Evolutionary conservation across 129 eudicot species (phyloP).

Genomic region (Lactuca sativa): DNA sequence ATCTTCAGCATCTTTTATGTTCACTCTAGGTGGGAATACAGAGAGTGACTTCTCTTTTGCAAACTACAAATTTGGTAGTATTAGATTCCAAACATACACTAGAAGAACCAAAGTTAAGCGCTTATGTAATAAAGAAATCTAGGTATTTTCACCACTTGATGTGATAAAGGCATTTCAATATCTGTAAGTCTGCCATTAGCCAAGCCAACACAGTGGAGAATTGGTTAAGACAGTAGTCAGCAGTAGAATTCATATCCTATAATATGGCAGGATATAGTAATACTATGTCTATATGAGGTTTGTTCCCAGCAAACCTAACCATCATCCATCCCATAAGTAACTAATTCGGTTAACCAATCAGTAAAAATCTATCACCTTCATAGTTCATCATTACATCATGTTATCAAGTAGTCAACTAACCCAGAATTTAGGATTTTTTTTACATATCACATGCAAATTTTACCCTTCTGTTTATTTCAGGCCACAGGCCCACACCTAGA

Average conservation of each 20-base stretch:
- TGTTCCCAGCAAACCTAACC: neutral
- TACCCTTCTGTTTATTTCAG: neutral
- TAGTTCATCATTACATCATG: slow-evolving; percentile 12
- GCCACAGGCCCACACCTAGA: slow-evolving; percentile 31
- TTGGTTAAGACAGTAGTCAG: neutral
- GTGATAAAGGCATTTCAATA: slow-evolving; percentile 12
- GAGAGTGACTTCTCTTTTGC: slow-evolving; percentile 61
- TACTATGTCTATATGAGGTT: neutral
- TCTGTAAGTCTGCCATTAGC: neutral
- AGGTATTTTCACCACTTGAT: slow-evolving; percentile 11
- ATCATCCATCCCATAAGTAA: slow-evolving; percentile 15
- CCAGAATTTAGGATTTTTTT: neutral
- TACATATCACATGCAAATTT: slow-evolving; percentile 15
- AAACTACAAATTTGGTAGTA: slow-evolving; percentile 43
- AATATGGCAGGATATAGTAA: neutral
- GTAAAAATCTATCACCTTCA: neutral
- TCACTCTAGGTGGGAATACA: slow-evolving; percentile 63
- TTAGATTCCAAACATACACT: slow-evolving; percentile 17
- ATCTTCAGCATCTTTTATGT: slow-evolving; percentile 64
- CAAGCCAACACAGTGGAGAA: slow-evolving; percentile 15
- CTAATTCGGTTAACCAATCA: slow-evolving; percentile 15
- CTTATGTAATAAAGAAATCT: slow-evolving; percentile 4
- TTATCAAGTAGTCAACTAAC: slow-evolving; percentile 4
- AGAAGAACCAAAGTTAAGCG: slow-evolving; percentile 16
- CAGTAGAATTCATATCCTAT: neutral